Base-by-base conservation (phyloP, 495 filamentous ascomycete genomes). In the Aspergillus nanangensis region DNA sequence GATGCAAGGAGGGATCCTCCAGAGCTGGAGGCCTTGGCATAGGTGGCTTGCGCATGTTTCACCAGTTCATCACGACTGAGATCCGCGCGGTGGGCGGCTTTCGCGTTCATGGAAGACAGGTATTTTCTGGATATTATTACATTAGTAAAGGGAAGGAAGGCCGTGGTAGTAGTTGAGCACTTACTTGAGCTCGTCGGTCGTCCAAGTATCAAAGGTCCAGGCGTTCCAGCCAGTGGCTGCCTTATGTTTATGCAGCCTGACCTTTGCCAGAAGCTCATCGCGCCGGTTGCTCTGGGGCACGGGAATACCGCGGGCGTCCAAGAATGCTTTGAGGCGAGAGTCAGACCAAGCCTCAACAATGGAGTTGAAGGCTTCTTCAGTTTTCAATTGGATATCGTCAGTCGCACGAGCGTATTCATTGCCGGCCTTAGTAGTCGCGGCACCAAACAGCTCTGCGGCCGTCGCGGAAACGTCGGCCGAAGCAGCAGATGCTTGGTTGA, bases 161-260 rank as follows among this genome's bases (percentile, higher is more conserved):
- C n/a, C n/a, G n/a, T n/a, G n/a, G n/a, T n/a, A n/a, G n/a, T n/a
- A n/a, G n/a, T n/a, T n/a, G n/a, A n/a, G n/a, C n/a, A 56, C 74
- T 65, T 65, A 81, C 80, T 81, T 82, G 32, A 94, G 65, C 62
- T 88, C 86, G 20, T 91, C 86, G 48, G 77, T 77, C 8, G 83
- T 86, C 71, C 85, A 86, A 40, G 88, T 89, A 54, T 93, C 86
- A 64, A 90, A 93, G 24, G 83, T 91, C 86, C 88, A 92, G 17
- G 85, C 82, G 44, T 71, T 84, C 69, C 76, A 90, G 29, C 81
- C 82, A 50, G 74, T 75, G 19, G 83, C 76, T 40, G 83, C 85
- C 72, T 84, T 86, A 74, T 90, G 83, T 37, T 78, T 72, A 55
- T 86, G 72, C 44, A 82, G 75, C 47, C 87, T 79, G 5, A 91